These are phyloP conservation scores for Termitomyces sp. DNA, from an alignment of 768 basidiomycete genomes.

Conservation along the genomic window DNA sequence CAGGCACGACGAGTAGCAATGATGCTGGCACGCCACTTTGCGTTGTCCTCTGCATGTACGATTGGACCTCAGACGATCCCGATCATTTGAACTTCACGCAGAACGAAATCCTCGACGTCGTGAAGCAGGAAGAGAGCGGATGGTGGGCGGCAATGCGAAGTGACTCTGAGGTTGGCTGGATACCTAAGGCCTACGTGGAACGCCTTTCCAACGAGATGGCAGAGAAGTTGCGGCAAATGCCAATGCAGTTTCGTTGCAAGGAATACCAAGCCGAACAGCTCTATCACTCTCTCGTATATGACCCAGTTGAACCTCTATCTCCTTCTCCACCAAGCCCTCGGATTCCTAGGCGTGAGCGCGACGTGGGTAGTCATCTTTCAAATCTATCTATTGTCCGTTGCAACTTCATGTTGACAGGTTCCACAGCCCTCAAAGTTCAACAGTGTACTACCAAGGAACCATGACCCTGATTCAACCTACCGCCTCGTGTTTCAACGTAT, in stretches of 20 bases:
- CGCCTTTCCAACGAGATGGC: conserved; percentile 51
- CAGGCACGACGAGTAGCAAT: conserved; percentile 26
- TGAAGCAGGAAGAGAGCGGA: conserved; percentile 68
- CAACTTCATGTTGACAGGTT: conserved; percentile 3
- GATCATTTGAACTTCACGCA: conserved; percentile 61
- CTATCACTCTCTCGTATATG: conserved; percentile 29
- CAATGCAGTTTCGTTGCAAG: conserved; percentile 43
- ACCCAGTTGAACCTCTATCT: conserved; percentile 9
- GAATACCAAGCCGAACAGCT: conserved; percentile 49
- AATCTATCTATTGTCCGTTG: neutral
- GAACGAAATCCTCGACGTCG: conserved; percentile 66
- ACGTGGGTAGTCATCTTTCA: conserved; percentile 1
- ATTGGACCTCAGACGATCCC: conserved; percentile 62
- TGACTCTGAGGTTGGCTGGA: conserved; percentile 66
- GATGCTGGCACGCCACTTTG: conserved; percentile 36
- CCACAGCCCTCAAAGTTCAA: conserved; percentile 4
- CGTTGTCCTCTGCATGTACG: conserved; percentile 64
- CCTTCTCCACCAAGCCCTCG: conserved; percentile 11
- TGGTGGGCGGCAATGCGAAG: conserved; percentile 78
- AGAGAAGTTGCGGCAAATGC: conserved; percentile 42
- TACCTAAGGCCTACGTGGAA: conserved; percentile 69
- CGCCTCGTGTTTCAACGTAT: conserved; percentile 12
- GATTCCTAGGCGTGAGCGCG: neutral
- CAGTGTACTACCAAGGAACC: neutral
- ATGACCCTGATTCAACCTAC: conserved; percentile 12